Evolutionary conservation across 805 yeast genomes (phyloP), one percentile per base, ranked within the genome.

Genomic region (Suhomyces emberorum): DNA sequence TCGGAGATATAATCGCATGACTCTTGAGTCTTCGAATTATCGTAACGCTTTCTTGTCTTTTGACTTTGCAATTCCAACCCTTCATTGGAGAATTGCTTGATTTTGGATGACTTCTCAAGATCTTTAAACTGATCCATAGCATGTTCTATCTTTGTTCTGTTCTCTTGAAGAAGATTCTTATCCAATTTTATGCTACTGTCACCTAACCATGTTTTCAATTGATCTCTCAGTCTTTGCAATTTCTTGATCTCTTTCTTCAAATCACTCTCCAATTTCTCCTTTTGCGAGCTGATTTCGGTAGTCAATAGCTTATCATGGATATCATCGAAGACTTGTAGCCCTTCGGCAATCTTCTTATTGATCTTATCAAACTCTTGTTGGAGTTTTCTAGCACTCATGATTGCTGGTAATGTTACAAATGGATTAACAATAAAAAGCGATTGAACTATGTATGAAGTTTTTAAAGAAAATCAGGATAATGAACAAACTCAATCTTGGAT

Each of bases 101-200:
- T 88, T 65, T 91, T 91, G 77, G 87, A 83, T 45, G 83, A 79
- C 63, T 88, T 87, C 62, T 91, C 98, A 49, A 91, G 87, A 38
- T 88, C 91, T 59, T 93, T 93, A 65, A 91, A 93, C 51, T 88
- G 77, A 61, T 91, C 98, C 98, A 91, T 91, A 43, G 93, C 93
- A 53, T 88, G 84, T 51, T 91, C 97, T 39, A 82, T 70, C 45
- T 87, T 67, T 33, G 69, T 58, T 11, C 80, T 75, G 51, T 83
- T 85, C 57, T 88, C 93, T 34, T 57, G 69, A 21, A 69, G 48
- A 19, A 52, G 39, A 30, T 43, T 48, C 47, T 66, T 64, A 44
- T 68, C 73, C 51, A 91, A 95, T 58, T 95, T 88, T 31, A 89
- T 88, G 44, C 89, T 95, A 49, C 82, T 85, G 48, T 91, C 89